Conservation (phyloP, 345 rosid genomes). For the Arabidopsis suecica region DNA sequence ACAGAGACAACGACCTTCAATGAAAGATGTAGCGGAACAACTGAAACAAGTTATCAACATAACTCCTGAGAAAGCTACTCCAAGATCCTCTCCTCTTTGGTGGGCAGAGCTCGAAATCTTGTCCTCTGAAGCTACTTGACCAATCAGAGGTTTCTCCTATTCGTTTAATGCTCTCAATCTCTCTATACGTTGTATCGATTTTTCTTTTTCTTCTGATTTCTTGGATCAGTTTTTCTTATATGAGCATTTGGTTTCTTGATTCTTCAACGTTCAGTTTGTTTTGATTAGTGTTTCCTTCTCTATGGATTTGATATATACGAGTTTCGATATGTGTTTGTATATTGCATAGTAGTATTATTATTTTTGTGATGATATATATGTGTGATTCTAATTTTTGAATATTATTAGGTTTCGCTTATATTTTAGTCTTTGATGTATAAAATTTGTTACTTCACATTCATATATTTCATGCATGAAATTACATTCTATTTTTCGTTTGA, state of each 20-base stretch:
- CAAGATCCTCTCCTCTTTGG: constrained; percentile 95
- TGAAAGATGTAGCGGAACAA: constrained; percentile 59
- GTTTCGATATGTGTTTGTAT: constrained; percentile 33
- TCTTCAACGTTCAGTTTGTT: constrained; percentile 29
- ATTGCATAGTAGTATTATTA: neutral
- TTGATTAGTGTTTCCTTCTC: constrained; percentile 35
- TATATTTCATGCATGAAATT: neutral
- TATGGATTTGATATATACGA: constrained; percentile 35
- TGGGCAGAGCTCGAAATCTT: constrained; percentile 99
- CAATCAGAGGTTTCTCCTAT: constrained; percentile 10
- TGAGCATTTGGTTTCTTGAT: constrained; percentile 39
- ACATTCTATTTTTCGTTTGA: neutral
- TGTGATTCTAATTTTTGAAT: neutral
- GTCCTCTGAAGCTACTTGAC: constrained; percentile 82
- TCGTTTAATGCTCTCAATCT: constrained; percentile 13
- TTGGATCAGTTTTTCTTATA: constrained; percentile 28
- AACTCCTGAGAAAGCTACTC: constrained; percentile 86
- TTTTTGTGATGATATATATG: neutral
- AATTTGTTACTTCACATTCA: neutral
- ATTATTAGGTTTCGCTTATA: neutral
- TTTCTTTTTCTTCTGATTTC: constrained; percentile 6
- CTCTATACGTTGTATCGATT: constrained; percentile 19
- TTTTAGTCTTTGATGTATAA: neutral
- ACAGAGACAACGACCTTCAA: constrained; percentile 64
- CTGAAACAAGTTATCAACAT: constrained; percentile 62